phyloP scores from a whole-genome alignment of 305 asterid species.

The Solanum hybrid region DNA sequence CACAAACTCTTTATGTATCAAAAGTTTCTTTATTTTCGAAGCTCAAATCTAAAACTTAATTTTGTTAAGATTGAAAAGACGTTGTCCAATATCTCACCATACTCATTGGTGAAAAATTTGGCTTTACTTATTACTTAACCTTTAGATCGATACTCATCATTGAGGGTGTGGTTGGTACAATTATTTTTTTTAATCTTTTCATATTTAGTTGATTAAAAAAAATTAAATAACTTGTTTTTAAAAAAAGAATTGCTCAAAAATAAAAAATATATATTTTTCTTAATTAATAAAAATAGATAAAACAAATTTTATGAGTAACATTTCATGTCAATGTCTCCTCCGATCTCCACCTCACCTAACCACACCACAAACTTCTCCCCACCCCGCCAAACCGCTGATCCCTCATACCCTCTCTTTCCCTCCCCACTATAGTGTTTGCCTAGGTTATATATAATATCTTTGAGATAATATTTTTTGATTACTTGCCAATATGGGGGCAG shows the following conservation, averaged over 20 bases:
- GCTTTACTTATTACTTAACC: not conserved
- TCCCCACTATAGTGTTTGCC: not conserved
- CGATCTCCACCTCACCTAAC: not conserved
- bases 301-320: not conserved
- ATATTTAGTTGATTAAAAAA: not conserved
- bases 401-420: not conserved
- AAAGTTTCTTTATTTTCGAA: not conserved
- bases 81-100: no score
- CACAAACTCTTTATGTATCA: not conserved
- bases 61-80: not conserved
- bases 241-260: not conserved
- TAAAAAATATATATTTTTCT: no score
- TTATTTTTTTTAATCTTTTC: not conserved
- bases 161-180: not conserved
- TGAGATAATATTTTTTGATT: not conserved
- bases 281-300: no score
- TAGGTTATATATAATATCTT: not conserved
- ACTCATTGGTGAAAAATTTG: not conserved
- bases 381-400: not conserved
- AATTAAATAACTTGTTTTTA: no score
- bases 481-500: not conserved
- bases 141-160: not conserved
- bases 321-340: not conserved
- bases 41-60: not conserved
- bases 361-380: not conserved